Evolutionary conservation across 352 stramenopile genomes (phyloP), one percentile per base, ranked within the genome.

Genomic region (Pythium oligandrum): DNA sequence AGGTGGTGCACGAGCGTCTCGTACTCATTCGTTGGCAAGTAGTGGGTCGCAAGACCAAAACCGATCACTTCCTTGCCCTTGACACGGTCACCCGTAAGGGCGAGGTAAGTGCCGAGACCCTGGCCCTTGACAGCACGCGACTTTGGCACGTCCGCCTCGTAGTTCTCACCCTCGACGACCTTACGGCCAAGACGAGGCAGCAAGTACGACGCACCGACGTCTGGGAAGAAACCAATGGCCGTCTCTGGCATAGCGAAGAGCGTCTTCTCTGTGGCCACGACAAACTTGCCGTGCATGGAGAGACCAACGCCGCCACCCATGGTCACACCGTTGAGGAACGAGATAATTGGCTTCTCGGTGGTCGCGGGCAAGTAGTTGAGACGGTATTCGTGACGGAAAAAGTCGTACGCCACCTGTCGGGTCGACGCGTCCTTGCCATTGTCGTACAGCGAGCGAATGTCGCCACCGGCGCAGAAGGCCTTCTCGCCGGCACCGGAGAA

Each of bases 161-260:
- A 93, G 55, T 90, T 61, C 48, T 93, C 78, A 26, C 76, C 69
- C 37, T 90, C 75, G 42, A 71, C 54, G 34, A 93, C 58, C 26
- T 78, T 79, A 38, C 83, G 83, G 48, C 83, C 80, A 11, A 92
- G 88, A 55, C 77, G 82, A 73, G 96, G 86, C 60, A 99, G 78
- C 61, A 98, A 66, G 68, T 97, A 88, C 40, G 88, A 96, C 4
- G 72, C 88, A 38, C 97, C 97, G 33, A 99, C 96, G 73, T 99
- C 97, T 7, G 96, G 96, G 66, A 99, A 98, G 51, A 99, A 94
- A 5, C 97, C 97, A 62, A 99, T 98, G 6, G 86, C 93, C 8
- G 88, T 98, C 83, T 99, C 97, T 5, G 97, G 97, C 97, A 99
- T 99, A n/a, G 96, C 93, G 66, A 99, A 98, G 1, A 98, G 34